A percentile compares a stretch with the other conserved stretches of the same genome.
These are phyloP conservation scores for Truncatella angustata DNA, from an alignment of 2,329 filamentous ascomycete genomes.

Conservation along the genomic window DNA sequence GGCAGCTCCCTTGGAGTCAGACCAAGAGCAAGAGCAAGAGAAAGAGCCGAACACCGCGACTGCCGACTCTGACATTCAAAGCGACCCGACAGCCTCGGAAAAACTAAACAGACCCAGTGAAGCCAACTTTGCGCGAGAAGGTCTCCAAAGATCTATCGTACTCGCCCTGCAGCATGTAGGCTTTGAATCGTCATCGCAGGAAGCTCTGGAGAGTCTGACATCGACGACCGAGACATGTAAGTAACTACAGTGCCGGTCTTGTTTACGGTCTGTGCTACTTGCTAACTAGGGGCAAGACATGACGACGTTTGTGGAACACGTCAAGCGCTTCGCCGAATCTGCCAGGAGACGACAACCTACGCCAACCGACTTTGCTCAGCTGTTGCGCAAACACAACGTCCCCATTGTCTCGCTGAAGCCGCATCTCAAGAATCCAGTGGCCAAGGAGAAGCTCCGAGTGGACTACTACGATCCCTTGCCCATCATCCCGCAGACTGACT, in stretches of 20 bases:
- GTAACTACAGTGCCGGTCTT: conserved; percentile 26
- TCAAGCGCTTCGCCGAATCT: conserved; percentile 45
- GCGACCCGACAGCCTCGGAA: conserved; percentile 11
- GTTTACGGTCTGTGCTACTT: background rate
- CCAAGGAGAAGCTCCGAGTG: conserved; percentile 35
- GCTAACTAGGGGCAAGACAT: conserved; percentile 41
- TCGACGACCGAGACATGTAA: conserved; percentile 56
- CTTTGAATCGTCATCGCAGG: conserved; percentile 52
- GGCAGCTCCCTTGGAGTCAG: conserved; percentile 18
- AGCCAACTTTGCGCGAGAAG: conserved; percentile 34
- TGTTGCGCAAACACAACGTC: conserved; percentile 50
- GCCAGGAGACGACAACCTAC: conserved; percentile 52
- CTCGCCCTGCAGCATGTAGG: conserved; percentile 57
- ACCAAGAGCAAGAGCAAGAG: conserved; percentile 3
- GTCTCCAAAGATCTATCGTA: conserved; percentile 54
- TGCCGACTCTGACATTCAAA: background rate
- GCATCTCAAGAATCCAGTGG: conserved; percentile 54
- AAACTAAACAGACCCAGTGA: conserved; percentile 21
- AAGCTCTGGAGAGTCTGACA: conserved; percentile 59
- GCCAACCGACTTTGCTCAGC: conserved; percentile 57
- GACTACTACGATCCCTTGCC: conserved; percentile 37
- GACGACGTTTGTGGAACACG: conserved; percentile 44
- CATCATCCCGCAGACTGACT: conserved; percentile 35
- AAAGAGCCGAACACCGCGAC: background rate
- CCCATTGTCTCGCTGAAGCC: conserved; percentile 50